Percentiles rank a stretch among this genome's conserved stretches.
Evolutionary conservation across 768 basidiomycete genomes (phyloP).

Genomic region (Tulasnella sp.): DNA sequence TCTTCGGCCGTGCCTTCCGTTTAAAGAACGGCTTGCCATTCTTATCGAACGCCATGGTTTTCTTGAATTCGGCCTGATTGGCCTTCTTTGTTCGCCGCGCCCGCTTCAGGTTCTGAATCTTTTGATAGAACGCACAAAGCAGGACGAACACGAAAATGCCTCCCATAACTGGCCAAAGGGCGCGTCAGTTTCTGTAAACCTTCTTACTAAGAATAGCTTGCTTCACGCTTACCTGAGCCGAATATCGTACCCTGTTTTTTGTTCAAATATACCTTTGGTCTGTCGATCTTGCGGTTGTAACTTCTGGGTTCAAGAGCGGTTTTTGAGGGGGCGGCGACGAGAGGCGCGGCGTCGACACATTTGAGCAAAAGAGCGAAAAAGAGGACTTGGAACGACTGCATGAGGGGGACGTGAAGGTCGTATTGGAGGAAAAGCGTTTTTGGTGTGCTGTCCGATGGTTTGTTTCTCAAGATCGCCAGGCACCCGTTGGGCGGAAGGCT

Average conservation of each 20-base stretch:
- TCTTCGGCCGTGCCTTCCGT: not conserved
- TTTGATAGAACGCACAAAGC: not conserved
- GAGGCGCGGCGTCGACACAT: not conserved
- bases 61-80: not conserved
- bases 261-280: not conserved
- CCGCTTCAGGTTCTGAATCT: not conserved
- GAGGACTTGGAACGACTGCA: not conserved
- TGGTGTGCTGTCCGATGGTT: too few relatives aligned
- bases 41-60: not conserved
- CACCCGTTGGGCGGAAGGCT: too few relatives aligned
- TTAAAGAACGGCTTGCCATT: not conserved
- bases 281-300: not conserved
- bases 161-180: not conserved
- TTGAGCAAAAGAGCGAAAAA: not conserved
- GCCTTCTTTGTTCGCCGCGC: not conserved
- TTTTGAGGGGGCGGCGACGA: not conserved
- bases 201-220: not conserved
- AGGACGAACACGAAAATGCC: not conserved
- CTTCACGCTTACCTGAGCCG: not conserved
- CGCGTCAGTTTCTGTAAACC: not conserved
- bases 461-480: too few relatives aligned
- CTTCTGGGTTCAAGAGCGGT: not conserved
- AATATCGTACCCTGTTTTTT: not conserved
- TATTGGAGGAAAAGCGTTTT: not conserved
- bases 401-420: not conserved